These are phyloP conservation scores for Parsonsia alboflavescens DNA, from an alignment of 257 asterid species.

Conservation along the genomic window DNA sequence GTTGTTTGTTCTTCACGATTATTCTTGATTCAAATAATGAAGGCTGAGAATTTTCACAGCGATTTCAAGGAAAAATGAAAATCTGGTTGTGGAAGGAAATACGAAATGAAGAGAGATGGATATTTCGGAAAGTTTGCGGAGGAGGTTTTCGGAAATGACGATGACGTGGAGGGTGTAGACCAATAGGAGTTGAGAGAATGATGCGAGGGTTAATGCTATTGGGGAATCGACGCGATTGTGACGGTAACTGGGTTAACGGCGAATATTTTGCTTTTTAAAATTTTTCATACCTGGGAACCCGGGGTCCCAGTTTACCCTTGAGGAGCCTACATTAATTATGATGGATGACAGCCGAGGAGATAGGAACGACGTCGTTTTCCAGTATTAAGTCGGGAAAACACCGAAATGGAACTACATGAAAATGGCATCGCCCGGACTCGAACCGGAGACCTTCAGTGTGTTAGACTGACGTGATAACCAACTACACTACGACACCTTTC, in stretches of 20 bases:
- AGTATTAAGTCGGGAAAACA: no score
- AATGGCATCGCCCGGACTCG: conserved; percentile 49
- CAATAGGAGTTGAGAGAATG: conserved; percentile 45
- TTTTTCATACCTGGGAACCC: not conserved
- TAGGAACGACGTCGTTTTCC: no score
- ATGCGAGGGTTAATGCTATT: conserved; percentile 17
- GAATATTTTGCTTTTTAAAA: not conserved
- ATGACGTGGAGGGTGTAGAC: conserved; percentile 41
- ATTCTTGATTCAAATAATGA: not conserved
- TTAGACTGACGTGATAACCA: conserved; percentile 99
- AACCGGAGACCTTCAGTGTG: conserved; percentile 98
- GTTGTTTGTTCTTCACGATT: not conserved
- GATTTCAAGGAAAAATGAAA: not conserved
- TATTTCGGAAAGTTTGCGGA: conserved; percentile 11
- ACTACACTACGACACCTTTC: conserved; percentile 89
- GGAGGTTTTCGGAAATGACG: not conserved
- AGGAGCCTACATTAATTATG: not conserved
- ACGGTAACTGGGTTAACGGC: not conserved
- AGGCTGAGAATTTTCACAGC: not conserved
- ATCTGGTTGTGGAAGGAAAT: not conserved
- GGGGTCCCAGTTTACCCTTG: not conserved
- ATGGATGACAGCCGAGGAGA: no score
- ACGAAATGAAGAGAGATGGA: not conserved
- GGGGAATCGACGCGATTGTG: conserved; percentile 30
- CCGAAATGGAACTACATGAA: not conserved